Evolutionary conservation across 208 protist species (phyloP), one percentile per base, ranked within the genome.

Genomic region (Leishmania turanica): DNA sequence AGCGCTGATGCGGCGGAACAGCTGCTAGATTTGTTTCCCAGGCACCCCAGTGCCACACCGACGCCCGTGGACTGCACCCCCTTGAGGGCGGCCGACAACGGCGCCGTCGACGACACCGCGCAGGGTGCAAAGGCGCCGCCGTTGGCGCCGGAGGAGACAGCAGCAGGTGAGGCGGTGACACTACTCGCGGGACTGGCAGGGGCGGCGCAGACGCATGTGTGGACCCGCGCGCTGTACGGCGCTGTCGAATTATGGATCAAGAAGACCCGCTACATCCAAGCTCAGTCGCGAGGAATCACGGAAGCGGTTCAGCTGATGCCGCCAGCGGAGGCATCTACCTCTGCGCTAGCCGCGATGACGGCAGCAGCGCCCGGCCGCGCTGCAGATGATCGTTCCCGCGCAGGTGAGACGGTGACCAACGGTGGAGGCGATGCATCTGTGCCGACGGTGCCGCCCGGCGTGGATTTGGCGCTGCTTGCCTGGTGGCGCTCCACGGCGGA

Each of bases 401-500:
- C 45, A 27, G 47, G 69, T 31, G 45, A 73, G 45, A 53, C 69
- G 13, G 45, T 19, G 45, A 34, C 5, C 21, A 54, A 53, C 27
- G 21, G 37, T 24, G 49, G 24, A 56, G 31, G 27, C 56, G 40
- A 11, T 40, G 11, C 56, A 47, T 27, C 45, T 51, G 45, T 31
- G 21, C 56, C 13, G 40, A 49, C 54, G 5, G 53, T 40, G 31
- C 24, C 56, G 9, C 40, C 40, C 27, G 56, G 37, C 74, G 3
- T 77, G 53, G 74, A 77, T 47, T 31, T 40, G 37, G 53, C 27
- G 40, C 76, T 85, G n/a, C 71, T 40, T 34, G 45, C 58, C 82
- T 85, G 82, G 82, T 85, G 82, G 82, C 77, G 82, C 37, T 66
- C 53, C 4, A 34, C 79, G 53, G 45, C 56, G n/a, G 78, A 74